Evolutionary conservation across 192 early-diverging fungal species (phyloP).

Genomic region (Linnemannia schmuckeri): DNA sequence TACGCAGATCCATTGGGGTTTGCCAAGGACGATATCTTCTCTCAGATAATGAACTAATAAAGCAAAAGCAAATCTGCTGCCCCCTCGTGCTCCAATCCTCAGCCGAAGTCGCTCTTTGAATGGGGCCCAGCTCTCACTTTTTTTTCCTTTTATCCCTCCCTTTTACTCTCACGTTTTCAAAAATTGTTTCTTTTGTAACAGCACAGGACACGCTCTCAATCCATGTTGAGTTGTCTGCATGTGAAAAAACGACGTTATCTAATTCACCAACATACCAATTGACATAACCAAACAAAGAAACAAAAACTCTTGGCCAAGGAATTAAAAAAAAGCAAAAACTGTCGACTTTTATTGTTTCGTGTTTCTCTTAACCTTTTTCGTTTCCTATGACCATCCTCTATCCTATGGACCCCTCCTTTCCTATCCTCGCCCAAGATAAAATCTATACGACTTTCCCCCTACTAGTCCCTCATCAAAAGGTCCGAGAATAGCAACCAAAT

Average conservation of each 20-base stretch:
- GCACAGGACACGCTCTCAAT: not conserved
- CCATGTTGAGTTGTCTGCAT: not conserved
- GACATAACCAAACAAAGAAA: not conserved
- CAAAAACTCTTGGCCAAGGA: not conserved
- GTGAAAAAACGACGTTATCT: not conserved
- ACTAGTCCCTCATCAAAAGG: not conserved
- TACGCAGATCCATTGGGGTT: not conserved
- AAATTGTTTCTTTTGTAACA: not conserved
- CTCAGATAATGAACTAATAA: not conserved
- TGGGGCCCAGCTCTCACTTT: not conserved
- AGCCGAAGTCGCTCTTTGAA: constrained; percentile 9
- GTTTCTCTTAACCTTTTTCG: not conserved
- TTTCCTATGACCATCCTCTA: not conserved
- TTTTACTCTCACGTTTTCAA: not conserved
- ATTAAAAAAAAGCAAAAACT: not conserved
- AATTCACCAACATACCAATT: not conserved
- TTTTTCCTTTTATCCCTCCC: not conserved
- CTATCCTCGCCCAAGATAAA: too few species aligned
- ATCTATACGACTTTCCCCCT: not conserved
- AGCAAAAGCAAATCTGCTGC: not conserved
- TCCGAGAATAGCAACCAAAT: not conserved
- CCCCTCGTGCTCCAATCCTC: not conserved
- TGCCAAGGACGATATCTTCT: not conserved
- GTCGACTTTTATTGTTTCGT: constrained; percentile 1
- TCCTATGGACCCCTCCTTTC: too few species aligned